Evolutionary conservation across 2,329 filamentous ascomycete genomes (phyloP).

Genomic region (Allantophomopsis cytisporea): DNA sequence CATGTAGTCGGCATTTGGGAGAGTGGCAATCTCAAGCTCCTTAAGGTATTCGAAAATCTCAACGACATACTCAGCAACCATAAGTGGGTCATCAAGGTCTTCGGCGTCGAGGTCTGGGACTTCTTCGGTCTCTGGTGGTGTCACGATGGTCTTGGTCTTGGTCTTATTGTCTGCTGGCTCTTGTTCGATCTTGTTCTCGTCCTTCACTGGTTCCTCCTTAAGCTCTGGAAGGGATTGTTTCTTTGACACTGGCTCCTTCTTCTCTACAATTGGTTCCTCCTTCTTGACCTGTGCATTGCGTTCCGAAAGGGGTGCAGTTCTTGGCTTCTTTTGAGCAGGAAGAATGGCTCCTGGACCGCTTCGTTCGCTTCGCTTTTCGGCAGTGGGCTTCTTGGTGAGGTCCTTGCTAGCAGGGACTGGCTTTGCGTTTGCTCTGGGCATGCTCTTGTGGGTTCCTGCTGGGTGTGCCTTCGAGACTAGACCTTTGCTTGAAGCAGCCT

Average conservation of each 20-base stretch:
- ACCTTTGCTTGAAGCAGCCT: slow-evolving; percentile 53
- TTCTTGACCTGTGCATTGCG: slow-evolving; percentile 38
- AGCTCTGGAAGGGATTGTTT: slow-evolving; percentile 40
- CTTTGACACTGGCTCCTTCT: slow-evolving; percentile 57
- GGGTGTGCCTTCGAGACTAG: slow-evolving; percentile 73
- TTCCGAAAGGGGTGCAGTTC: slow-evolving; percentile 29
- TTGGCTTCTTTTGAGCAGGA: slow-evolving; percentile 55
- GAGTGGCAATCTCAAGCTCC: slow-evolving; percentile 66
- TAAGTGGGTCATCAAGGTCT: slow-evolving; percentile 84
- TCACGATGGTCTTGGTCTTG: slow-evolving; percentile 8
- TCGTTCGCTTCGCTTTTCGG: too few relatives aligned
- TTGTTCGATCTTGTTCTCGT: slow-evolving; percentile 16
- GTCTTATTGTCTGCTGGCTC: slow-evolving; percentile 9
- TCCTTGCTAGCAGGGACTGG: slow-evolving; percentile 49
- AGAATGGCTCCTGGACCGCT: slow-evolving; percentile 58
- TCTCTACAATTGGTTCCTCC: slow-evolving; percentile 44
- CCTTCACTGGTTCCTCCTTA: slow-evolving; percentile 22
- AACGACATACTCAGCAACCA: slow-evolving; percentile 94
- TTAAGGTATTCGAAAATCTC: slow-evolving; percentile 96
- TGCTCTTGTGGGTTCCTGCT: slow-evolving; percentile 65
- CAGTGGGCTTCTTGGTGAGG: slow-evolving; percentile 49
- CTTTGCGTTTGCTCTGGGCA: slow-evolving; percentile 44
- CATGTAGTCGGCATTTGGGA: slow-evolving; percentile 93
- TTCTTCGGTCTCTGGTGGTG: slow-evolving; percentile 3
- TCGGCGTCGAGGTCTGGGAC: slow-evolving; percentile 67